A percentile compares a stretch with the other conserved stretches of the same genome.
phyloP scores from a whole-genome alignment of 768 basidiomycete genomes.

The Hypsizygus marmoreus region DNA sequence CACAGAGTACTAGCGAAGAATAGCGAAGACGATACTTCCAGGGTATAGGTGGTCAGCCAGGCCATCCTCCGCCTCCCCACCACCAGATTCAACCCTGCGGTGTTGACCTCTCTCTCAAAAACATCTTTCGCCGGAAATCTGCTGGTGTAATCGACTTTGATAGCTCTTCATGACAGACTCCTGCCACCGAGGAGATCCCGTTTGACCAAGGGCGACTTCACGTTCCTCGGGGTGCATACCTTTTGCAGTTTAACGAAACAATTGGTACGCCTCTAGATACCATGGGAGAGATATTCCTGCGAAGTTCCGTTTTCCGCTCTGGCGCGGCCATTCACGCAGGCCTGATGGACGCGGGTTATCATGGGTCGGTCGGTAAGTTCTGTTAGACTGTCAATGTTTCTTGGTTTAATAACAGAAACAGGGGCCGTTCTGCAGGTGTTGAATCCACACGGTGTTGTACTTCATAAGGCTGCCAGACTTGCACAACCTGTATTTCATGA shows the following conservation, averaged over 20 bases:
- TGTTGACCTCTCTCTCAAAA: too few relatives aligned
- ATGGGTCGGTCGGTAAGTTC: neutral
- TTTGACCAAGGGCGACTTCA: neutral
- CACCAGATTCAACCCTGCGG: constrained; percentile 1
- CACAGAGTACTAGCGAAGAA: neutral
- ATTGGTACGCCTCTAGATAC: constrained; percentile 2
- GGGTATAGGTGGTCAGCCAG: constrained; percentile 1
- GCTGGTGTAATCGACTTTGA: constrained; percentile 3
- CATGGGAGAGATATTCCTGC: neutral
- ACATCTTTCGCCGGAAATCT: neutral
- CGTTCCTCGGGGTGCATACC: neutral
- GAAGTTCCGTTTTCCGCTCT: constrained; percentile 1
- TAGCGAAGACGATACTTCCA: neutral
- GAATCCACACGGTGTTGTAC: neutral
- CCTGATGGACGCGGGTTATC: neutral
- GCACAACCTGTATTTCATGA: neutral
- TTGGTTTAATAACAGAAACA: too few relatives aligned
- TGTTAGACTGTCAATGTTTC: too few relatives aligned
- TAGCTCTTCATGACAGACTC: too few relatives aligned
- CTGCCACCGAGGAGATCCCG: neutral
- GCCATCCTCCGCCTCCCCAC: neutral
- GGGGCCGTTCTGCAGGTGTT: neutral
- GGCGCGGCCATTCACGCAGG: neutral
- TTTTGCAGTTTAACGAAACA: neutral
- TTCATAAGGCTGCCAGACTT: neutral